These are phyloP conservation scores for Bolboschoenus planiculmis DNA, from an alignment of 176 grass and related monocot genomes.

Conservation along the genomic window DNA sequence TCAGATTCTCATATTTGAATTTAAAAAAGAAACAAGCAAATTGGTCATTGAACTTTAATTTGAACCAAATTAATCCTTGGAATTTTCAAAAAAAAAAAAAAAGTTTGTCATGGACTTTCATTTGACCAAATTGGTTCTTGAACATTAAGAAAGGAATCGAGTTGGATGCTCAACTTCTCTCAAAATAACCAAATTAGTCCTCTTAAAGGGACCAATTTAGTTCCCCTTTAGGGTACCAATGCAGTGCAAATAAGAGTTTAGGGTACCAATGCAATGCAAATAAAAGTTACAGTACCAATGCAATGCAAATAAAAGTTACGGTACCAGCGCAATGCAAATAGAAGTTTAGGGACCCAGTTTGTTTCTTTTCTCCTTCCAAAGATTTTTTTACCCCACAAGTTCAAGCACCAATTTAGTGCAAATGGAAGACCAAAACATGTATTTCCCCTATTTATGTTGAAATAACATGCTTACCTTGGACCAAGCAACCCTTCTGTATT, in stretches of 20 bases:
- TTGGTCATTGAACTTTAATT: not conserved
- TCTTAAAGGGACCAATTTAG: not conserved
- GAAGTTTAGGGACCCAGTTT: not conserved
- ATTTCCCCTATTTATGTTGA: not conserved
- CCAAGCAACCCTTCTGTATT: constrained; percentile 95
- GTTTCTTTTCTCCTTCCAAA: not conserved
- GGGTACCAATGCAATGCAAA: too few relatives aligned
- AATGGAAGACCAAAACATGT: not conserved
- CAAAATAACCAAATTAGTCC: not conserved
- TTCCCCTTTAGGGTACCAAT: not conserved
- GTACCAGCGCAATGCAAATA: too few relatives aligned
- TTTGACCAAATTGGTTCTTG: not conserved
- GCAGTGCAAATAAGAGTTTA: not conserved
- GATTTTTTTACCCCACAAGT: not conserved
- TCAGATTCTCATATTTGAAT: not conserved
- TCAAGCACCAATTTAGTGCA: not conserved
- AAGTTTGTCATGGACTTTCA: not conserved
- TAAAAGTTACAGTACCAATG: not conserved
- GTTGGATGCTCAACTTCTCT: not conserved
- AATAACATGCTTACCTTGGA: constrained; percentile 45
- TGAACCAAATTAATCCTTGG: not conserved
- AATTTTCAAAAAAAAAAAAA: too few relatives aligned
- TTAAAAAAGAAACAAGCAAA: not conserved
- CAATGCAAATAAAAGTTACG: not conserved
- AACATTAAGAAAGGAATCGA: not conserved